Evolutionary conservation across 352 stramenopile genomes (phyloP), one percentile per base, ranked within the genome.

Genomic region (Globisporangium carolinianum): DNA sequence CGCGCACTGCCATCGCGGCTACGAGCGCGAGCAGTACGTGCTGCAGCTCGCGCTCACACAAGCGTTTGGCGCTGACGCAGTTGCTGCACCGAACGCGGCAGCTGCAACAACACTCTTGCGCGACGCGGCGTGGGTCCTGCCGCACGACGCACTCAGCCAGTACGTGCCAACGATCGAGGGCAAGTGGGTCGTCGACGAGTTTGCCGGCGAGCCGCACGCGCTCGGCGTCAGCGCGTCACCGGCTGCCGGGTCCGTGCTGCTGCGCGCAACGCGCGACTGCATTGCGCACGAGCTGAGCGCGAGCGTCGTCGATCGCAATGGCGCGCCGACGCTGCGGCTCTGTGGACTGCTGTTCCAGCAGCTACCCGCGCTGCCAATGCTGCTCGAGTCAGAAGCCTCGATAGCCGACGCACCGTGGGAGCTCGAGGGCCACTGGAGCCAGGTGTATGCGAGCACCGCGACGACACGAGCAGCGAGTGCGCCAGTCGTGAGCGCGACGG

Each of bases 131-230:
- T 95, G 85, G 85, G 66, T 95, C 8, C 61, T 88, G 0, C 63
- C 81, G 6, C 48, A 60, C 6, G 61, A 66, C 0, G 60, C 66
- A 49, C 42, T 82, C 7, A 68, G 78, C 51, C 56, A 65, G 18
- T 83, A 81, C 55, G 48, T 95, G 10, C 66, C 77, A 9, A 83
- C 69, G 6, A 61, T 93, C 42, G 83, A 92, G 60, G 85, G 85
- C 9, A 89, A 93, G 56, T 95, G 85, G 85, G 48, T 87, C 3
- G 59, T 75, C 15, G 85, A 95, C 54, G 85, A 95, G 56, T 90
- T 85, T 59, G 69, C 68, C 0, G 69, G 54, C 47, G 80, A 91
- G 15, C 45, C 17, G n/a, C 15, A 5, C 7, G 17, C 6, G 15
- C 15, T 2, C 77, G 83, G 45, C 70, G 83, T 17, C 39, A 59